Evolutionary conservation across 2,329 filamentous ascomycete genomes (phyloP).

Genomic region (Colletotrichum endophyticum): DNA sequence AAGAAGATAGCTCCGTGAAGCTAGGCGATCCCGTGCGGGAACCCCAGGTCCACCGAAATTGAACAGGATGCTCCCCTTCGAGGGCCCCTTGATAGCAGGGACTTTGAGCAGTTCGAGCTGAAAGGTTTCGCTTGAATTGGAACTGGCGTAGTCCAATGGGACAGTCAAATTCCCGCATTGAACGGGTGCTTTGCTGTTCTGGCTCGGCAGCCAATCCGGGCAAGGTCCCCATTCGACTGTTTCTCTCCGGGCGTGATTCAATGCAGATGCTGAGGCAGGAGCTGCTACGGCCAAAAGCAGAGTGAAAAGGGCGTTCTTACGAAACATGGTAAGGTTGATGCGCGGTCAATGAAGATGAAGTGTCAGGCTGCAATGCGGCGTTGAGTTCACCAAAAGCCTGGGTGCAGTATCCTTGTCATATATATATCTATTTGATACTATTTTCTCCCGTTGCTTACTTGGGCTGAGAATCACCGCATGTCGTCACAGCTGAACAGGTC

Average conservation of each 20-base stretch:
- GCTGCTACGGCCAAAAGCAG: background rate
- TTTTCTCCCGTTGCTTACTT: background rate
- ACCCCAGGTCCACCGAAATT: background rate
- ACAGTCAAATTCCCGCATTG: background rate
- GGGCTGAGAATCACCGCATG: background rate
- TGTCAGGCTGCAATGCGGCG: background rate
- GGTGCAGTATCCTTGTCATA: background rate
- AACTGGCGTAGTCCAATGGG: background rate
- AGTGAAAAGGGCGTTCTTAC: accelerated
- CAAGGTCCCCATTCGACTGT: background rate
- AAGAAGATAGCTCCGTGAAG: background rate
- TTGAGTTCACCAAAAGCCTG: background rate
- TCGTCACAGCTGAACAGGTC: background rate
- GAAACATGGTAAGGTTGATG: background rate
- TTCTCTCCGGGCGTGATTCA: background rate
- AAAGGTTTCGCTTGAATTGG: background rate
- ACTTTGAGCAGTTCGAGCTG: background rate
- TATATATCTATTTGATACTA: background rate
- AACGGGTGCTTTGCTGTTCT: background rate
- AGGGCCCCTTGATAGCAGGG: background rate
- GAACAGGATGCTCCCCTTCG: background rate
- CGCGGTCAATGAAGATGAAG: background rate
- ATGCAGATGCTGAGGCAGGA: background rate
- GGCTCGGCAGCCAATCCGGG: background rate
- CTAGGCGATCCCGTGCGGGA: background rate